Percentiles rank a stretch among this genome's conserved stretches.
These are phyloP conservation scores for Kurtzmaniella quercitrusa DNA, from an alignment of 1,139 yeast genomes.

Conservation along the genomic window DNA sequence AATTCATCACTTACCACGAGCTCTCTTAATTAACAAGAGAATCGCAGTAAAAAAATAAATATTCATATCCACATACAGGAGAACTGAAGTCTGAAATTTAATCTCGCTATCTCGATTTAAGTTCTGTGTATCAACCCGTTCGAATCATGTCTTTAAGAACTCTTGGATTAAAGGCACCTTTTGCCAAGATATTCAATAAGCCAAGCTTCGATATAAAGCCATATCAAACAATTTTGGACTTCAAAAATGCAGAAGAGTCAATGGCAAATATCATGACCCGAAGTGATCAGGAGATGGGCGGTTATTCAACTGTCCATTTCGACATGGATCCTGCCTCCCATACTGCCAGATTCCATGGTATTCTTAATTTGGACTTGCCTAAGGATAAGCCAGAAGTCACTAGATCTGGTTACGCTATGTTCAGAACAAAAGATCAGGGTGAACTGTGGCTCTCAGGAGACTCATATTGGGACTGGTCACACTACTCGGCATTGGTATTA, in stretches of 20 bases:
- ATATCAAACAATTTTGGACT: constrained; percentile 49
- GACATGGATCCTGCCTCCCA: constrained; percentile 32
- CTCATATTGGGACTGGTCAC: constrained; percentile 62
- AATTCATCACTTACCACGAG: not conserved
- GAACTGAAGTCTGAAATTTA: not conserved
- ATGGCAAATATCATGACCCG: constrained; percentile 53
- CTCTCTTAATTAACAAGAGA: not conserved
- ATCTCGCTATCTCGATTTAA: not conserved
- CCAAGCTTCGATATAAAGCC: constrained; percentile 28
- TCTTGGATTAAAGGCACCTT: constrained; percentile 36
- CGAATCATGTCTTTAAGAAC: constrained; percentile 41
- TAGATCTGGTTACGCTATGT: constrained; percentile 83
- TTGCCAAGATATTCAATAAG: constrained; percentile 34
- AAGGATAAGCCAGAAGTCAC: constrained; percentile 63
- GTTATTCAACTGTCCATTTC: constrained; percentile 65
- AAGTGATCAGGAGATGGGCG: constrained; percentile 74
- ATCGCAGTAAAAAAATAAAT: not conserved
- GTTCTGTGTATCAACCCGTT: not conserved
- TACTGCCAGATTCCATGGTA: constrained; percentile 66
- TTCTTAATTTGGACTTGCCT: constrained; percentile 71
- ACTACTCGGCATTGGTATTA: constrained; percentile 55
- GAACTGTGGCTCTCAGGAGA: constrained; percentile 47
- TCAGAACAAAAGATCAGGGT: constrained; percentile 65
- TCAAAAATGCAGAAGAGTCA: constrained; percentile 38
- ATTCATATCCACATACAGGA: not conserved